A percentile compares a stretch with the other conserved stretches of the same genome.
Evolutionary conservation across 257 asterid genomes (phyloP).

Genomic region (Prunella vulgaris): DNA sequence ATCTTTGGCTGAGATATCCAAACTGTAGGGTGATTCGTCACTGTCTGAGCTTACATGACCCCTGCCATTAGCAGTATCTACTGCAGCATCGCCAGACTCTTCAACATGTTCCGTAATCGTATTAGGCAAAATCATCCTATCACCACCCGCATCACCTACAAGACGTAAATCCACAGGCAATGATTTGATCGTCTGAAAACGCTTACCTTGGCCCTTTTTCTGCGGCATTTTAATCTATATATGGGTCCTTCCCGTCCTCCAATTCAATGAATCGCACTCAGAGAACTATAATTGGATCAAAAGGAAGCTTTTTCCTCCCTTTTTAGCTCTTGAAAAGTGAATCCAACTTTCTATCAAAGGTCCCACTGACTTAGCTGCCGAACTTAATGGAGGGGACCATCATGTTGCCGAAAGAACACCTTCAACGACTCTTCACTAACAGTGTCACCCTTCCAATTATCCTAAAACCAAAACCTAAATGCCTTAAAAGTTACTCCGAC

Average conservation of each 20-base stretch:
- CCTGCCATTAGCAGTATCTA: conserved; percentile 27
- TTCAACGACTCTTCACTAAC: conserved; percentile 43
- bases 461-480: conserved; percentile 28
- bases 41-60: conserved; percentile 30
- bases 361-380: conserved; percentile 71
- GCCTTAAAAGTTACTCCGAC: conserved; percentile 23
- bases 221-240: conserved; percentile 44
- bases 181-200: conserved; percentile 60
- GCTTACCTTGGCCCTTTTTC: conserved; percentile 29
- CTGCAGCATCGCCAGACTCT: conserved; percentile 27
- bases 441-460: conserved; percentile 34
- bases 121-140: conserved; percentile 36
- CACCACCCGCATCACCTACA: conserved; percentile 40
- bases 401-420: conserved; percentile 27
- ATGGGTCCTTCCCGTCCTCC: conserved; percentile 27
- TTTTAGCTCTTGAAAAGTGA: conserved; percentile 39
- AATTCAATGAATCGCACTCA: conserved; percentile 46
- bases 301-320: conserved; percentile 45
- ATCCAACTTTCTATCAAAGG: conserved; percentile 47
- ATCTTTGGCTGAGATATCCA: conserved; percentile 41
- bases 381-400: conserved; percentile 83
- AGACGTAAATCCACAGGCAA: conserved; percentile 64
- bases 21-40: conserved; percentile 80
- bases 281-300: conserved; percentile 57
- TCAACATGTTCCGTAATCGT: conserved; percentile 37